Base-by-base conservation (phyloP, 2,329 filamentous ascomycete species). In the Cercospora sp. region DNA sequence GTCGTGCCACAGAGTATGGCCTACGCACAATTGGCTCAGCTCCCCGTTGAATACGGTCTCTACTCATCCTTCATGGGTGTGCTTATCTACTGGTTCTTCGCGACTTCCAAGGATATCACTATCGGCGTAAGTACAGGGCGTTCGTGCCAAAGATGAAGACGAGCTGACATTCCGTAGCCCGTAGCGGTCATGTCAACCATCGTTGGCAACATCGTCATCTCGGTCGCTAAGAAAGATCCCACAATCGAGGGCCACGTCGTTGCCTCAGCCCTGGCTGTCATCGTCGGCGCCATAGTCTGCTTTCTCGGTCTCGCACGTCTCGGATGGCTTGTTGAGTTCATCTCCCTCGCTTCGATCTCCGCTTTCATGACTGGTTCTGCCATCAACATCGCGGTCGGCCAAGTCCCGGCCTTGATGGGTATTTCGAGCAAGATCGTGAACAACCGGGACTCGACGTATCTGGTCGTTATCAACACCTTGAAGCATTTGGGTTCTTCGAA, bases 1-100 rank as follows among this genome's bases (percentile, higher is more conserved):
- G 93, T 97, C 28, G 92, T 98, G n/a, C 94, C 94, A 5, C 94
- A 98, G 78, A 91, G 93, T 70, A 97, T 98, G 94, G 94, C 94
- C 0, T 98, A 98, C 80, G 94, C 94, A 31, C 84, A 89, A 69
- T 85, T 98, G 28, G 94, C 94, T 55, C 86, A 90, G 69, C 85
- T 98, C n/a, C 85, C 88, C 0, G 87, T 90, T 5, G 86, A 98
- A 77, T 98, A 90, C 76, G 94, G 94, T 63, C 86, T 98, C 0
- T 97, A 97, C 80, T 95, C 94, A 0, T 97, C 94, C 0, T 98
- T 99, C 78, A 95, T 97, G 86, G 95, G 94, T 61, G 94, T 97
- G 16, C 79, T 97, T 70, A 85, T 97, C 69, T 99, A 99, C 81
- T 98, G 94, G 94, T 91, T 97, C 77, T 98, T 98, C 76, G 95